Conservation (phyloP, 805 yeast species). For the Cyberlindnera bimundalis region DNA sequence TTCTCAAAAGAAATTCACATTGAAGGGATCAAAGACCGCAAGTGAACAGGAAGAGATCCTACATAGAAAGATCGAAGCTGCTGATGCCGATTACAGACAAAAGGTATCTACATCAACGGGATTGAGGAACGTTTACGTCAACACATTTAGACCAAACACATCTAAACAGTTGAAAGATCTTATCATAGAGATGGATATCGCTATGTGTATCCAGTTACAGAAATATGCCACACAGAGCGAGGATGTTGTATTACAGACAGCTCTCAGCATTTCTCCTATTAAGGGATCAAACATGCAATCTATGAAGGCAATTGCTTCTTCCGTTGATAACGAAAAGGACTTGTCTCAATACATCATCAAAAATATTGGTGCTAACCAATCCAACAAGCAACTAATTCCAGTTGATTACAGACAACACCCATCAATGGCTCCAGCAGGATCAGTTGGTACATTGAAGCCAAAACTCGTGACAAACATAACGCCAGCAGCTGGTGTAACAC, state of each 20-base stretch:
- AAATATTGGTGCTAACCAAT: conserved; percentile 30
- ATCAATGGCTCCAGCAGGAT: conserved; percentile 40
- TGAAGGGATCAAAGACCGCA: conserved; percentile 74
- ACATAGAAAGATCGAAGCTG: conserved; percentile 70
- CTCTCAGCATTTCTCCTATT: conserved; percentile 78
- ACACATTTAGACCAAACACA: conserved; percentile 72
- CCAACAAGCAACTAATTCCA: conserved; percentile 48
- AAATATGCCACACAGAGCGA: conserved; percentile 88
- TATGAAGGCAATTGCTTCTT: conserved; percentile 71
- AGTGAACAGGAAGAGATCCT: conserved; percentile 89
- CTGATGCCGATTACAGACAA: conserved; percentile 83
- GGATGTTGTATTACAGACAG: conserved; percentile 76
- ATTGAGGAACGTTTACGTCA: conserved; percentile 67
- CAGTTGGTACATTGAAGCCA: conserved; percentile 16
- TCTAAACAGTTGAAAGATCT: conserved; percentile 70
- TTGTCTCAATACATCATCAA: conserved; percentile 64
- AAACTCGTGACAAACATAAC: conserved; percentile 4
- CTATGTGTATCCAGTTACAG: conserved; percentile 82
- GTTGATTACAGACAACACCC: conserved; percentile 73
- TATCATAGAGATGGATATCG: conserved; percentile 84
- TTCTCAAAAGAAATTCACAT: conserved; percentile 72
- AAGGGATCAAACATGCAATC: conserved; percentile 51
- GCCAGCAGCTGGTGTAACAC: conserved; percentile 2
- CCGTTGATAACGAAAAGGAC: conserved; percentile 81
- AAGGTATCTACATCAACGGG: conserved; percentile 72